These are phyloP conservation scores for Theileria orientalis DNA, from an alignment of 169 alveolate genomes.

Conservation along the genomic window DNA sequence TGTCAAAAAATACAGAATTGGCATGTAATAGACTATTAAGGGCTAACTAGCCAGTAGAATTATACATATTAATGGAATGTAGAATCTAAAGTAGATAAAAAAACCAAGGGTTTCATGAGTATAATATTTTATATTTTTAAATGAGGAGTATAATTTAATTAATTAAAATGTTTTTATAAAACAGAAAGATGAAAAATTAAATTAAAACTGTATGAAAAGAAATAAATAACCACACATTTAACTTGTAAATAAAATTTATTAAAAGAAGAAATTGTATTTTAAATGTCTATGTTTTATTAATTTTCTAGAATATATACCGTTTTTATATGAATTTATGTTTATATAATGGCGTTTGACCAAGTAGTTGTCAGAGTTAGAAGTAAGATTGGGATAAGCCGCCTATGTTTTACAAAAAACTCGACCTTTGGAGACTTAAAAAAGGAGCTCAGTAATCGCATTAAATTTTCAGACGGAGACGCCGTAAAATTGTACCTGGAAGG, in stretches of 20 bases:
- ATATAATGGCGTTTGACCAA: background rate
- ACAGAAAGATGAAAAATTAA: background rate
- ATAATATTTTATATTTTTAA: background rate
- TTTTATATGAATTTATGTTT: background rate
- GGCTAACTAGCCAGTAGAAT: too few species aligned
- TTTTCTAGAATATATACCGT: background rate
- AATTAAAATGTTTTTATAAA: background rate
- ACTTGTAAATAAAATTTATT: too few species aligned
- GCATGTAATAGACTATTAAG: too few species aligned
- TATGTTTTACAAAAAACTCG: slow-evolving; percentile 17
- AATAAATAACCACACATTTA: background rate
- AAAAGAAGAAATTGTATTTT: too few species aligned
- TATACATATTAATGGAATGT: too few species aligned
- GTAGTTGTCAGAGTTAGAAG: slow-evolving; percentile 40
- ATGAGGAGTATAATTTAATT: background rate
- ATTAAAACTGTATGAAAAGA: background rate
- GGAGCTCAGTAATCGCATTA: slow-evolving; percentile 39
- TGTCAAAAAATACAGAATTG: too few species aligned
- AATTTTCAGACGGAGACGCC: slow-evolving; percentile 17
- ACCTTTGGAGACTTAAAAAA: slow-evolving; percentile 40
- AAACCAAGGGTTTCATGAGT: background rate
- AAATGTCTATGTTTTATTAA: too few species aligned
- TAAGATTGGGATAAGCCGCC: slow-evolving; percentile 47
- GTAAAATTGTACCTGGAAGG: slow-evolving; percentile 19
- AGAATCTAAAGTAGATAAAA: too few species aligned